phyloP scores from a whole-genome alignment of 176 grass and related monocot genomes.

The Pontederia paniculata region DNA sequence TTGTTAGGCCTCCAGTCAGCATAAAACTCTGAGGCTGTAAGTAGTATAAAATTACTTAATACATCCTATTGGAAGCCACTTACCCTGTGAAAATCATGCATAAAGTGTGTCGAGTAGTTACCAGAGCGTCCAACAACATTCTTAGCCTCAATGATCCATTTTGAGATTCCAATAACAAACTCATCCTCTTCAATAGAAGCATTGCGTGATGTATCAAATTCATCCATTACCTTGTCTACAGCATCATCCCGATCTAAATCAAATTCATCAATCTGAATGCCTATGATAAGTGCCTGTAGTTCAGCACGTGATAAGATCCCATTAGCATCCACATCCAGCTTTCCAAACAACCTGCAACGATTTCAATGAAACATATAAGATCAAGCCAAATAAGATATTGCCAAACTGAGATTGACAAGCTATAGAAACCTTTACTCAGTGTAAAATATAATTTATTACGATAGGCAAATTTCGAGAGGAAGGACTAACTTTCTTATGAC shows the following conservation, averaged over 20 bases:
- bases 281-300: constrained; percentile 36
- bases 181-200: constrained; percentile 27
- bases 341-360: constrained; percentile 61
- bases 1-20: not conserved
- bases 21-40: too few species aligned
- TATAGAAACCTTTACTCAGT: not conserved
- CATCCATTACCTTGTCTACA: constrained; percentile 28
- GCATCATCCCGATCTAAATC: constrained; percentile 27
- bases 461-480: not conserved
- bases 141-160: constrained; percentile 48
- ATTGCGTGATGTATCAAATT: constrained; percentile 36
- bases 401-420: not conserved
- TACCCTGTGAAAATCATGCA: constrained; percentile 45
- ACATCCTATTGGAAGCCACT: not conserved
- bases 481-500: constrained; percentile 56
- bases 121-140: constrained; percentile 9
- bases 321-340: constrained; percentile 30
- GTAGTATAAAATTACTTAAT: too few species aligned
- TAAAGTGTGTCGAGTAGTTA: constrained; percentile 29
- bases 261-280: constrained; percentile 28
- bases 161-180: constrained; percentile 52
- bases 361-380: constrained; percentile 9
- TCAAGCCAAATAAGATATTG: too few species aligned
- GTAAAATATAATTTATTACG: not conserved
- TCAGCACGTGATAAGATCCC: constrained; percentile 20